These are phyloP conservation scores for Thelonectria discophora DNA, from an alignment of 2,329 filamentous ascomycete genomes.

Conservation along the genomic window DNA sequence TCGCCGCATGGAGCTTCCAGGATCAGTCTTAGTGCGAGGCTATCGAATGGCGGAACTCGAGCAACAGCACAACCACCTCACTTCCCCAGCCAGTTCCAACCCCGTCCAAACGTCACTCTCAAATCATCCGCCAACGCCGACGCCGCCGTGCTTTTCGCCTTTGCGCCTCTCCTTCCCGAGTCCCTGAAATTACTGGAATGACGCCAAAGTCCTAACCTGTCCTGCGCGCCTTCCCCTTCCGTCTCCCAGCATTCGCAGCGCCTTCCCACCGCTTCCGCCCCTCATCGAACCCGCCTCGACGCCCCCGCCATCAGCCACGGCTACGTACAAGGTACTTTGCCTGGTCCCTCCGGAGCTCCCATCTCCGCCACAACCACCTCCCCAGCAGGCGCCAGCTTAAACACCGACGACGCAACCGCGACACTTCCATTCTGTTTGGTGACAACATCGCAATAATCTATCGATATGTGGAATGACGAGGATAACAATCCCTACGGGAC, in stretches of 20 bases:
- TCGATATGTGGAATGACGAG: slow-evolving; percentile 95
- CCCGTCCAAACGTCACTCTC: slow-evolving; percentile 20
- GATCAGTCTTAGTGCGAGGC: background rate
- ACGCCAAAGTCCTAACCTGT: background rate
- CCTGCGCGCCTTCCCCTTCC: slow-evolving; percentile 6
- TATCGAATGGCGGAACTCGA: background rate
- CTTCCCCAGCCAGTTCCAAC: slow-evolving; percentile 10
- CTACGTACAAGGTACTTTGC: slow-evolving; percentile 12
- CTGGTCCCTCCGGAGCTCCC: slow-evolving; percentile 18
- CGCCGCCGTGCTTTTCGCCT: slow-evolving; percentile 1
- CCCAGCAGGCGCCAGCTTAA: slow-evolving; percentile 25
- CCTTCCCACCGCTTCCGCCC: slow-evolving; percentile 7
- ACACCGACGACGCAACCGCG: slow-evolving; percentile 15
- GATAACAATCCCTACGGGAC: slow-evolving; percentile 94
- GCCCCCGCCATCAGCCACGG: slow-evolving; percentile 23
- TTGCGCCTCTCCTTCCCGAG: slow-evolving; percentile 3
- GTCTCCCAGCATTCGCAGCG: background rate
- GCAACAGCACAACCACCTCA: slow-evolving; percentile 8
- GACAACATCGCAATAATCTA: slow-evolving; percentile 26
- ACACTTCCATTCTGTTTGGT: slow-evolving; percentile 5
- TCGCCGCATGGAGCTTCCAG: slow-evolving; percentile 8
- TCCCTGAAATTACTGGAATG: background rate
- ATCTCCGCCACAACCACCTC: slow-evolving; percentile 23
- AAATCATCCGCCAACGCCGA: slow-evolving; percentile 17
- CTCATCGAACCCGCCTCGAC: background rate